Evolutionary conservation across 495 filamentous ascomycete species (phyloP), one percentile per base, ranked within the genome.

Genomic region (Trichocladium uniseriatum): DNA sequence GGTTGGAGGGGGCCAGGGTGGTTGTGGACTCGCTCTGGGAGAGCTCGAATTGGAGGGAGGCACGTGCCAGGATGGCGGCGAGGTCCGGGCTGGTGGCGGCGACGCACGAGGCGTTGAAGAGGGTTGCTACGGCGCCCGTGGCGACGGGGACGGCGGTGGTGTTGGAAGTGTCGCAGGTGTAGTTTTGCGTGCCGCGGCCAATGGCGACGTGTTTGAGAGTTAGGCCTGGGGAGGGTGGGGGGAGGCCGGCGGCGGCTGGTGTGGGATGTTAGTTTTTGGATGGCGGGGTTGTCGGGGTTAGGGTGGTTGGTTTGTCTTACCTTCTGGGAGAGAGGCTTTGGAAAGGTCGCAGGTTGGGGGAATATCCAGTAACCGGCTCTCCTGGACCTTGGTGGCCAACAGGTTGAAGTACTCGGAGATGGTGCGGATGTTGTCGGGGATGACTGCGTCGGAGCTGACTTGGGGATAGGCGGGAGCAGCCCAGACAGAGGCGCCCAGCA

Each of bases 181-280:
- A 97, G 75, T 96, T 95, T 71, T 96, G 79, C 10, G 82, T 90
- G 32, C 91, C 91, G 29, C 87, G 83, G 58, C 91, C 91, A 42
- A 97, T 71, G 57, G 81, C 87, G 27, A 95, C 82, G 60, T 92
- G 87, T 61, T 76, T 78, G 24, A 88, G 70, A 1, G 45, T 66
- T 13, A 86, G 67, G 43, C 79, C 83, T 8, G 71, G 51, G 15
- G 72, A 67, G 13, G 79, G 78, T 34, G 74, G 46, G 7, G 82
- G 79, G 6, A 92, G 73, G 36, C 71, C 66, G 24, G 57, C 54
- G 37, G 70, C 59, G 18, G 57, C 69, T 74, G 48, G 18, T 22
- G 38, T 15, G 27, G n/a, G 2, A 36, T 48, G 54, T 68, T 59
- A 63, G 58, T 53, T 34, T 16, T 52, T 10, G 20, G 29, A 9